Evolutionary conservation across 176 grass and related monocot genomes (phyloP).

Genomic region (Oropetium thomaeum): DNA sequence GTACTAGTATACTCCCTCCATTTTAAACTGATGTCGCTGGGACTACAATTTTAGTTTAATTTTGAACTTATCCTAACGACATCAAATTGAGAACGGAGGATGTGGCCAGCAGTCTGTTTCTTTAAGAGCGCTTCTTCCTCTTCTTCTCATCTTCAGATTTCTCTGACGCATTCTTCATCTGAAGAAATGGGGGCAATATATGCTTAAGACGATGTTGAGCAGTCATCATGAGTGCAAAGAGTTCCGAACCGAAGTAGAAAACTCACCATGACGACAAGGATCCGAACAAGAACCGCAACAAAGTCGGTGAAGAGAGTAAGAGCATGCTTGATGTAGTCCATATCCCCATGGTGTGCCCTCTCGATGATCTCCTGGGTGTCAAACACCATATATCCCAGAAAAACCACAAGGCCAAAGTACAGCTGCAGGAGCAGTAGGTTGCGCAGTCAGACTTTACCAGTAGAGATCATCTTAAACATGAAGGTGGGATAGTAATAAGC

Average conservation of each 20-base stretch:
- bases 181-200: not conserved
- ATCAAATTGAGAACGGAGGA: too few species aligned
- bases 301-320: conserved; percentile 76
- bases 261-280: conserved; percentile 69
- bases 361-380: conserved; percentile 86
- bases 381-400: conserved; percentile 65
- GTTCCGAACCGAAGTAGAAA: too few species aligned
- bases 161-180: conserved; percentile 60
- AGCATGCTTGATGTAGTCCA: conserved; percentile 70
- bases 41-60: too few species aligned
- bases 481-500: not conserved
- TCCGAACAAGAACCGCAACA: conserved; percentile 52
- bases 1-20: too few species aligned
- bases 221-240: too few species aligned
- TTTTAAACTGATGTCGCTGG: too few species aligned
- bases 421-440: too few species aligned
- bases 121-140: conserved; percentile 56
- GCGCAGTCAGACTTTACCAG: too few species aligned
- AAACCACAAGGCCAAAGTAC: conserved; percentile 66
- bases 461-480: too few species aligned
- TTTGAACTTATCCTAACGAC: too few species aligned
- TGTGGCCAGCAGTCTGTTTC: too few species aligned
- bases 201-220: too few species aligned
- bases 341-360: conserved; percentile 50
- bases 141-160: conserved; percentile 59